These are phyloP conservation scores for Penstemon davidsonii DNA, from an alignment of 257 asterid species.

Conservation along the genomic window DNA sequence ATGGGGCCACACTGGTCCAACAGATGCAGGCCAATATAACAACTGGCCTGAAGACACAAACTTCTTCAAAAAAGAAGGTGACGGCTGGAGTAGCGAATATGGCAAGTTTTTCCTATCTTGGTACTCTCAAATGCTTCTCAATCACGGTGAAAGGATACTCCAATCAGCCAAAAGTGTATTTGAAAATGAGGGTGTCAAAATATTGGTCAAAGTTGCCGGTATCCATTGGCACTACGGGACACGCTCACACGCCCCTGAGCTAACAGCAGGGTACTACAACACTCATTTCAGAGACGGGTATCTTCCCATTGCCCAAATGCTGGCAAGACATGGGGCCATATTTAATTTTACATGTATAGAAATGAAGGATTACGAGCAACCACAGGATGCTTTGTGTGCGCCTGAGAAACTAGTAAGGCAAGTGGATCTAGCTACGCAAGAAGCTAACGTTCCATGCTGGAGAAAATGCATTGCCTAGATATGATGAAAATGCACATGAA, in stretches of 20 bases:
- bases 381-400: slow-evolving; percentile 84
- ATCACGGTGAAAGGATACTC: slow-evolving; percentile 81
- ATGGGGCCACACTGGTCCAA: slow-evolving; percentile 90
- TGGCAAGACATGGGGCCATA: slow-evolving; percentile 74
- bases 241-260: slow-evolving; percentile 97
- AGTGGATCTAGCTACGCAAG: slow-evolving; percentile 76
- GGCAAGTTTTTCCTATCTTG: slow-evolving; percentile 93
- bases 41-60: slow-evolving; percentile 98
- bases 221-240: slow-evolving; percentile 98
- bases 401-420: slow-evolving; percentile 89
- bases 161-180: slow-evolving; percentile 53
- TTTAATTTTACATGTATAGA: slow-evolving; percentile 95
- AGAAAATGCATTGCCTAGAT: slow-evolving; percentile 87
- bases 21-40: slow-evolving; percentile 90
- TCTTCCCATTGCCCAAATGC: slow-evolving; percentile 94
- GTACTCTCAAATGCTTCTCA: slow-evolving; percentile 84
- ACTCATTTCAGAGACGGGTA: slow-evolving; percentile 79
- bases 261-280: slow-evolving; percentile 93
- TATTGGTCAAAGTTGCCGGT: slow-evolving; percentile 84
- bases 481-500: slow-evolving; percentile 75
- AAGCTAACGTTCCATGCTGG: slow-evolving; percentile 83
- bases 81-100: slow-evolving; percentile 66
- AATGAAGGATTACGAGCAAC: slow-evolving; percentile 95
- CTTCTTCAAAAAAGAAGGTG: slow-evolving; percentile 80
- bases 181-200: slow-evolving; percentile 57